These are phyloP conservation scores for Agrostemma githago DNA, from an alignment of 148 eudicot genomes.

Conservation along the genomic window DNA sequence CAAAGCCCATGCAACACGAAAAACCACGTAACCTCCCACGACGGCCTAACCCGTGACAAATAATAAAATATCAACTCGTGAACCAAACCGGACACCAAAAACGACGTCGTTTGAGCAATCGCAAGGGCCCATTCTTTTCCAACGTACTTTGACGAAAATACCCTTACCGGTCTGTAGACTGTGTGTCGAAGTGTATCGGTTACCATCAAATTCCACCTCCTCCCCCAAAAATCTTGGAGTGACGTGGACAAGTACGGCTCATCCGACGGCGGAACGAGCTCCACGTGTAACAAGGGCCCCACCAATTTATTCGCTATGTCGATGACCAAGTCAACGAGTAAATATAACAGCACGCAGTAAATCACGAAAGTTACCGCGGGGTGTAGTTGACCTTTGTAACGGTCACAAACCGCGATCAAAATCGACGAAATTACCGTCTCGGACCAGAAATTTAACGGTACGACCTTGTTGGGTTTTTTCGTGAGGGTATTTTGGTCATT, in stretches of 20 bases:
- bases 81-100: slow-evolving; percentile 56
- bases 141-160: background rate
- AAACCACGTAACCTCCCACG: slow-evolving; percentile 63
- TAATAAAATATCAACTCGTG: slow-evolving; percentile 67
- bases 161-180: slow-evolving; percentile 33
- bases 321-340: slow-evolving; percentile 38
- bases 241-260: slow-evolving; percentile 54
- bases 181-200: slow-evolving; percentile 33
- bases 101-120: slow-evolving; percentile 35
- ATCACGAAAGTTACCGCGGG: slow-evolving; percentile 12
- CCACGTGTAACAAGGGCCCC: slow-evolving; percentile 26
- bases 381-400: slow-evolving; percentile 19
- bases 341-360: slow-evolving; percentile 34
- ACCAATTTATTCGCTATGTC: slow-evolving; percentile 22
- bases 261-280: slow-evolving; percentile 48
- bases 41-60: slow-evolving; percentile 35
- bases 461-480: background rate
- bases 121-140: slow-evolving; percentile 25
- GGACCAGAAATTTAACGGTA: slow-evolving; percentile 28
- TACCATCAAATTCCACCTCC: slow-evolving; percentile 51
- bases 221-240: slow-evolving; percentile 54
- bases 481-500: background rate
- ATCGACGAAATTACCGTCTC: slow-evolving; percentile 20
- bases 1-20: slow-evolving; percentile 59
- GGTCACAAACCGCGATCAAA: slow-evolving; percentile 14